Conservation (phyloP, 345 rosid species). For the Sonneratia caseolaris region DNA sequence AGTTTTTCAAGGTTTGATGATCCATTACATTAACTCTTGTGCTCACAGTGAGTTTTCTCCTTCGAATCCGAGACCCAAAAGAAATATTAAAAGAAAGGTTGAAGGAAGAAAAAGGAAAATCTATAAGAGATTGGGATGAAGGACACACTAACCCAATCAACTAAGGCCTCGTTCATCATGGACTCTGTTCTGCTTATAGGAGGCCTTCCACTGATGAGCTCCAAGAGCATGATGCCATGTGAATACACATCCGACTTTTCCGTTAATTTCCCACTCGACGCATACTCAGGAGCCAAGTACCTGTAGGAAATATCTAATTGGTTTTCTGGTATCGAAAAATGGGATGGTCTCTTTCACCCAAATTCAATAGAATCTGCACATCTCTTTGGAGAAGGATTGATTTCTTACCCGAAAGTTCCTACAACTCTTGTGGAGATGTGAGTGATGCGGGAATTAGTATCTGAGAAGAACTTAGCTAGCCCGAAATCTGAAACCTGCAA, state of each 20-base stretch:
- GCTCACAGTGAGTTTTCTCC: no score
- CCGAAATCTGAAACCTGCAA: conserved; percentile 85
- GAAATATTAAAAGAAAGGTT: no score
- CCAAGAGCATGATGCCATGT: conserved; percentile 65
- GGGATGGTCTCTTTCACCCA: no score
- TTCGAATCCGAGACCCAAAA: no score
- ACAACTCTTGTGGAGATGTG: conserved; percentile 74
- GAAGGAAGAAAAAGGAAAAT: background rate
- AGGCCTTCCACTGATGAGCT: conserved; percentile 61
- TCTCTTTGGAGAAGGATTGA: background rate
- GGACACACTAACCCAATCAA: conserved; percentile 51
- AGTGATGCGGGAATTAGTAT: conserved; percentile 29
- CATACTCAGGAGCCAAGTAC: conserved; percentile 83
- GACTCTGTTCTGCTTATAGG: conserved; percentile 38
- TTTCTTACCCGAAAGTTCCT: conserved; percentile 71
- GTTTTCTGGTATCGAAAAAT: background rate
- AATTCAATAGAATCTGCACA: background rate
- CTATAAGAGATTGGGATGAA: background rate
- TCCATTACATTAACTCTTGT: no score
- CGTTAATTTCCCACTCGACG: conserved; percentile 63
- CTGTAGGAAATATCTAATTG: conserved; percentile 17
- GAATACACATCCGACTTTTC: conserved; percentile 81
- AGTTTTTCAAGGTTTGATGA: no score
- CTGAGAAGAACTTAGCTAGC: conserved; percentile 52
- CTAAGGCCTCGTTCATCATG: conserved; percentile 43